Conservation (phyloP, 768 basidiomycete species). For the Suillus luteus region DNA sequence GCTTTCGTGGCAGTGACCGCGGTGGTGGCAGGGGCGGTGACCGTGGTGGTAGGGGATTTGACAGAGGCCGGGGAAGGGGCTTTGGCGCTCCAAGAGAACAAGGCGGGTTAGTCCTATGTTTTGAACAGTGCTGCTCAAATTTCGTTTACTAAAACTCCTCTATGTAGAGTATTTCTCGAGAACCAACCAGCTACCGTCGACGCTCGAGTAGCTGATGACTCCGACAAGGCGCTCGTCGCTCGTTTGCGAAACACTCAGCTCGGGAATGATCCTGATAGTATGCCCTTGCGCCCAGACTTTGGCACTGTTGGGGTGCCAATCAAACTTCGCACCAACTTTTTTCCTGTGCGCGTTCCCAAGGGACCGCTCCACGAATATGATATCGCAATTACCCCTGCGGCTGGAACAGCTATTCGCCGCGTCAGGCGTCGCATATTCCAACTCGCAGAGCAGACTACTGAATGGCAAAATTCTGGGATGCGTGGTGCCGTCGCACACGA, state of each 20-base stretch:
- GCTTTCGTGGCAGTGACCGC: slow-evolving; percentile 27
- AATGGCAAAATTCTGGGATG: slow-evolving; percentile 45
- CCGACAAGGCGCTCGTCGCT: slow-evolving; percentile 46
- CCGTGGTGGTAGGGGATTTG: slow-evolving; percentile 34
- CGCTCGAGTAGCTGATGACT: slow-evolving; percentile 47
- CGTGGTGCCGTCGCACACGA: slow-evolving; percentile 49
- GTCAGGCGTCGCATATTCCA: slow-evolving; percentile 49
- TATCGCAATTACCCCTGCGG: slow-evolving; percentile 40
- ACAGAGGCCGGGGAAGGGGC: slow-evolving; percentile 29
- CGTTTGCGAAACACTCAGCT: slow-evolving; percentile 32
- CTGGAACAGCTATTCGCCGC: slow-evolving; percentile 36
- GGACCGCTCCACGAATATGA: slow-evolving; percentile 52
- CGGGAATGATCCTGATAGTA: slow-evolving; percentile 26
- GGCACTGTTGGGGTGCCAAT: slow-evolving; percentile 45
- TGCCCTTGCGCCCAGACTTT: slow-evolving; percentile 52
- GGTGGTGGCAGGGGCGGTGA: slow-evolving; percentile 35
- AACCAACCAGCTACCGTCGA: slow-evolving; percentile 49
- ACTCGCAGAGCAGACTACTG: slow-evolving; percentile 45
- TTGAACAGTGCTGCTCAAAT: not conserved
- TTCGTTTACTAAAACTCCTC: slow-evolving; percentile 5
- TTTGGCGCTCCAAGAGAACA: slow-evolving; percentile 34
- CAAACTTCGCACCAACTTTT: slow-evolving; percentile 55
- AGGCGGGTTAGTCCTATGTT: slow-evolving; percentile 41
- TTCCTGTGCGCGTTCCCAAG: slow-evolving; percentile 49
- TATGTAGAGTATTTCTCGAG: slow-evolving; percentile 42